Base-by-base conservation (phyloP, 2,329 filamentous ascomycete genomes). In the Aspergillus oerlinghausenensis region DNA sequence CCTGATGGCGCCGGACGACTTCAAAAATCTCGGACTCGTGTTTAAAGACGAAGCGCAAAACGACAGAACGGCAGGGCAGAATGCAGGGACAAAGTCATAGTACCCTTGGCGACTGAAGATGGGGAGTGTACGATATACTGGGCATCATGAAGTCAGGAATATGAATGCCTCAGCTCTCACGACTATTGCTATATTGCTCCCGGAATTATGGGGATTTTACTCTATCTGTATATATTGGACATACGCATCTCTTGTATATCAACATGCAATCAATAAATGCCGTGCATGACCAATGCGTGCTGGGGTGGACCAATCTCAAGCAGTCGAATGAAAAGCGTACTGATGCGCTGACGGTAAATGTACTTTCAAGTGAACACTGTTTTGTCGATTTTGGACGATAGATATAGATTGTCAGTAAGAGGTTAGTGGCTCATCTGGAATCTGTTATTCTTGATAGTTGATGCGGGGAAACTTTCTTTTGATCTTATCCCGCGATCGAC, bases 1-100 rank as follows among this genome's bases (percentile, higher is more conserved):
- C 70, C 79, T 99, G 32, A 99, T 99, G 94, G 92, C 92, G 7
- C 90, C 84, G 65, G 94, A 99, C 70, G 90, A 96, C 58, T 94
- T 97, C 75, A 91, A 89, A 74, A 99, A 99, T 70, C 79, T 99
- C 43, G 94, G 94, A 0, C 94, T 96, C 65, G 77, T 80, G 5
- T 80, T 83, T 58, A 73, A 75, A 25, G 62, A 67, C 3, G 62
- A 65, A 35, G 51, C 58, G 21, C 61, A 66, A 38, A 56, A 52
- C 9, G 51, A 52, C n/a, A 26, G 53, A 1, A 21, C 59, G 11
- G 26, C 55, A 19, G 49, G 52, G 43, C 49, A 55, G n/a, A 58
- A 56, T 19, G 9, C 50, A 25, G 51, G n/a, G 28, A 38, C 57
- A 26, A 61, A 61, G 28, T 55, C 42, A 2, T 66, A 50, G 60